These are phyloP conservation scores for Phytophthora cryptogea DNA, from an alignment of 352 stramenopile species.

Conservation along the genomic window DNA sequence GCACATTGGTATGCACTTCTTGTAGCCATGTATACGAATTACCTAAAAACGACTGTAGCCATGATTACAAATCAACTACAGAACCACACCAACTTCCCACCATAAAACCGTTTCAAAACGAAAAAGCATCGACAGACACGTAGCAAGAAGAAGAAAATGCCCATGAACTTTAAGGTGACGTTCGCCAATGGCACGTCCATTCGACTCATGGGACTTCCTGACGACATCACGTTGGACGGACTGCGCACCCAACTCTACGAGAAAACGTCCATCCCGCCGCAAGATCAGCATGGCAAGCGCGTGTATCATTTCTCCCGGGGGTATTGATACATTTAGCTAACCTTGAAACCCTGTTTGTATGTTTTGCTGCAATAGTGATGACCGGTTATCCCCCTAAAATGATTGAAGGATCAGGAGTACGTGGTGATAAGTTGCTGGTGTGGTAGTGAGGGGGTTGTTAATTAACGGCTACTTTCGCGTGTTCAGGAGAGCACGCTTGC, in stretches of 20 bases:
- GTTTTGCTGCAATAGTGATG: slow-evolving; percentile 56
- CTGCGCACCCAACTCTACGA: slow-evolving; percentile 55
- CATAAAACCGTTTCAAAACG: not conserved
- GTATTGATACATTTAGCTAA: slow-evolving; percentile 6
- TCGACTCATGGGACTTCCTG: slow-evolving; percentile 65
- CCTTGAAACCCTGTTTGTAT: not conserved
- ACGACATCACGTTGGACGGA: slow-evolving; percentile 65
- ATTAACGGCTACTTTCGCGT: slow-evolving; percentile 6
- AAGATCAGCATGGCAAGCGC: slow-evolving; percentile 67
- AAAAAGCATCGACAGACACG: slow-evolving; percentile 1
- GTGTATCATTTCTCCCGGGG: slow-evolving; percentile 13
- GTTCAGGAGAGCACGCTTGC: slow-evolving; percentile 47
- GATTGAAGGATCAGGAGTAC: slow-evolving; percentile 63
- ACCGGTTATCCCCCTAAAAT: slow-evolving; percentile 72
- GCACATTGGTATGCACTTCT: slow-evolving; percentile 11
- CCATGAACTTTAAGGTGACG: slow-evolving; percentile 77
- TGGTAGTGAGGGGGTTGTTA: not conserved
- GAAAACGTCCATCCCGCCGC: slow-evolving; percentile 57
- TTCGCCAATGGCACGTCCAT: slow-evolving; percentile 77
- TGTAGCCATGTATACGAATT: not conserved
- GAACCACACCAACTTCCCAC: slow-evolving; percentile 1
- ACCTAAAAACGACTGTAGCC: not conserved
- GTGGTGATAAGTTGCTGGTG: slow-evolving; percentile 13
- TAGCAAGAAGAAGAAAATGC: slow-evolving; percentile 19
- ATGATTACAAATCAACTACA: slow-evolving; percentile 10